Percentiles rank a stretch among this genome's conserved stretches.
These are phyloP conservation scores for Paecilomyces dactylethromorphus DNA, from an alignment of 2,329 filamentous ascomycete species.

Conservation along the genomic window DNA sequence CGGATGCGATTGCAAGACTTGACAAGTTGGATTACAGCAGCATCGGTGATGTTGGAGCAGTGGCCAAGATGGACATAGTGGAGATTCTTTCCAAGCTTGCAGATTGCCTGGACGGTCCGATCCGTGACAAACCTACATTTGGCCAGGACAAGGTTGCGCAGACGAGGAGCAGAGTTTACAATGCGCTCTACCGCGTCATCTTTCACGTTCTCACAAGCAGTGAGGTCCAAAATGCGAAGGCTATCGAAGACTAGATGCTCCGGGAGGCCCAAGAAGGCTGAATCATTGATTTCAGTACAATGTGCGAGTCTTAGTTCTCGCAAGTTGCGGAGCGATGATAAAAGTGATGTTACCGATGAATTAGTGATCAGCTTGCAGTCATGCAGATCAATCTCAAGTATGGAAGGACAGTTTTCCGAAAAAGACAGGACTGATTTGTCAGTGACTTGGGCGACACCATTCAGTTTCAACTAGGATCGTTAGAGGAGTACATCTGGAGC, in stretches of 20 bases:
- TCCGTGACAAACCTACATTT: slow-evolving; percentile 95
- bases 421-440: slow-evolving; percentile 79
- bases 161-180: slow-evolving; percentile 73
- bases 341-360: slow-evolving; percentile 71
- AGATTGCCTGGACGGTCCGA: slow-evolving; percentile 76
- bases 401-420: slow-evolving; percentile 79
- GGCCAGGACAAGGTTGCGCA: slow-evolving; percentile 87
- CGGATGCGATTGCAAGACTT: slow-evolving; percentile 84
- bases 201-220: slow-evolving; percentile 75
- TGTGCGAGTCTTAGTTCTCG: slow-evolving; percentile 82
- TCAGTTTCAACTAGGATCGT: slow-evolving; percentile 68
- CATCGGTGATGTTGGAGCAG: slow-evolving; percentile 84
- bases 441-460: slow-evolving; percentile 79
- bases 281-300: slow-evolving; percentile 77
- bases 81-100: slow-evolving; percentile 85
- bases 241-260: slow-evolving; percentile 68
- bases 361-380: slow-evolving; percentile 77
- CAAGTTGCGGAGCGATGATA: slow-evolving; percentile 73
- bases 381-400: slow-evolving; percentile 93
- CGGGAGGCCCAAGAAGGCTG: slow-evolving; percentile 78
- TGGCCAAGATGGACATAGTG: slow-evolving; percentile 96
- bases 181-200: slow-evolving; percentile 86
- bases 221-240: slow-evolving; percentile 87
- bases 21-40: slow-evolving; percentile 77
- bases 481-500: background rate